Evolutionary conservation across 768 basidiomycete species (phyloP), one percentile per base, ranked within the genome.

Genomic region (Xerocomellus chrysenteron): DNA sequence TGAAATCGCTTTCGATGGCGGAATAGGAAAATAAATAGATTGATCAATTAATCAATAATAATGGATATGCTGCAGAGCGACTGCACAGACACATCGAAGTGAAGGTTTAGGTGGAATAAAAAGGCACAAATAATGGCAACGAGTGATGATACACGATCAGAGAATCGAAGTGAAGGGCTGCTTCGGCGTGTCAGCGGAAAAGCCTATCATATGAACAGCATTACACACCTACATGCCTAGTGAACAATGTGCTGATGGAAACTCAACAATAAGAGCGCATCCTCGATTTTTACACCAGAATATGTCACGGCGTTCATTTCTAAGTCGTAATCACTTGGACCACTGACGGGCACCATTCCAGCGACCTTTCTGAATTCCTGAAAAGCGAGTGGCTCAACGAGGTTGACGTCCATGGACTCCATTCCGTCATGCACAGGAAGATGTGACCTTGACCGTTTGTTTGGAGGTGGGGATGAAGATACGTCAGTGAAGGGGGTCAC

Each of bases 201-300:
- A 50, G 41, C 7, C 10, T 32, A 40, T 28, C 40, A 49, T 4
- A 30, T 45, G 32, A 59, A 47, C 32, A 41, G 39, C 13, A 35
- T 45, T 17, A 61, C 63, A 13, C 57, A 70, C 69, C 64, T 66
- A 63, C 57, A 63, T 28, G 58, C 46, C 76, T 74, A 84, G 57
- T 81, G 84, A 61, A 82, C 80, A 60, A 78, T 77, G 62, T 85
- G 83, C 45, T 86, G 82, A 65, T 87, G 85, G 75, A 92, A 92
- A 68, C 83, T 84, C 59, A 92, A 78, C 50, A 92, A 75, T 40
- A 92, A 72, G 33, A 88, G 72, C 5, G 89, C 89, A 63, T 92
- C 89, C 70, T 90, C 89, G 50, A 88, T 77, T 65, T 78, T 83
- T 58, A 88, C 82, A 47, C 84, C 84, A 55, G 77, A 80, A 57